Base-by-base conservation (phyloP, 2,329 filamentous ascomycete genomes). In the Aschersonia sp. region DNA sequence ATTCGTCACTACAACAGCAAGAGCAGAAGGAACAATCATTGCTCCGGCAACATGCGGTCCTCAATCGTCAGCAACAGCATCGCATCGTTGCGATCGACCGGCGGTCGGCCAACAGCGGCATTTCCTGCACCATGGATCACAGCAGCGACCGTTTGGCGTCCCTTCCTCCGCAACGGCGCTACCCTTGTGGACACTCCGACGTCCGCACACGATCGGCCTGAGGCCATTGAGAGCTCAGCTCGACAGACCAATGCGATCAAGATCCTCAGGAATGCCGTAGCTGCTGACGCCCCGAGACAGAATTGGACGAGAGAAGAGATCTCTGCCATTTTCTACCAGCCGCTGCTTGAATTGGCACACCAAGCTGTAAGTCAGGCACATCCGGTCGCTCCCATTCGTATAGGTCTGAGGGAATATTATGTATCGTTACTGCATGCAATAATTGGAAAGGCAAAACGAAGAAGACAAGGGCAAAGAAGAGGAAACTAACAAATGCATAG, bases 271-370 rank as follows among this genome's bases (percentile, higher is more conserved):
- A 62, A 66, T 54, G 83, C 84, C 7, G 70, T 84, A 29, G 69
- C 73, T 43, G 79, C 82, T 29, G 73, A 66, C 1, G 66, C 60
- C 5, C 76, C 84, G 10, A 73, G 86, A 45, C 82, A 81, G 57
- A 76, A 81, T 62, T 94, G 87, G 88, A 86, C 85, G 5, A 79
- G 76, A 53, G 80, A 89, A 53, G 84, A 94, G 66, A 87, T 94
- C 52, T 70, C 81, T 8, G 77, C 84, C 53, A 83, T 94, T 55
- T 94, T 92, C 67, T 77, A 89, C 59, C 83, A 82, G 45, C 85
- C 87, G 12, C 69, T 94, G 60, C 82, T 89, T 70, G 83, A 90
- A 59, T 68, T 94, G 57, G 76, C 82, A 7, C 84, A 80, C 62
- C 81, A 84, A 61, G 77, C 85, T 51, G 85, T 88, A 65, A 64